Conservation (phyloP, 139 green algal species). For the Coelastrella sp. region DNA sequence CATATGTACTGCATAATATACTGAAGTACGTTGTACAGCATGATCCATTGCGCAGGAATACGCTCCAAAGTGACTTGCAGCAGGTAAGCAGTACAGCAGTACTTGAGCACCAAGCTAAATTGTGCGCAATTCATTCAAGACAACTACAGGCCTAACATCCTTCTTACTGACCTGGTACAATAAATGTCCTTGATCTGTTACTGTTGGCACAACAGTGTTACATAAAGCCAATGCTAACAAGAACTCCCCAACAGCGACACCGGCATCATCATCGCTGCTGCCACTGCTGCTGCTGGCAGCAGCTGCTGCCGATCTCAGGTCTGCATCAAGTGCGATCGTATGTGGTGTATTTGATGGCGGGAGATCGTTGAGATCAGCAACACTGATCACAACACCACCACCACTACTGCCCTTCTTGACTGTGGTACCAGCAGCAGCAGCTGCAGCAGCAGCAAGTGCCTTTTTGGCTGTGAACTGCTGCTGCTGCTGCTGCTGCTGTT, state of each 20-base stretch:
- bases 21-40: too few species aligned
- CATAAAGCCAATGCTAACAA: conserved; percentile 86
- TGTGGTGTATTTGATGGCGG: conserved; percentile 33
- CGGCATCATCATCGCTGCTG: conserved; percentile 9
- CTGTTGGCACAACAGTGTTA: conserved; percentile 89
- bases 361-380: not conserved
- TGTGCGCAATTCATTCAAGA: too few species aligned
- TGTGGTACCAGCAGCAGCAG: conserved; percentile 2
- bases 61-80: too few species aligned
- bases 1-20: too few species aligned
- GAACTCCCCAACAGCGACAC: conserved; percentile 58
- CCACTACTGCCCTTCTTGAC: not conserved
- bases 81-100: too few species aligned
- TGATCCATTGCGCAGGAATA: too few species aligned
- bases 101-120: too few species aligned
- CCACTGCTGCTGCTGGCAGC: conserved; percentile 3
- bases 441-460: not conserved
- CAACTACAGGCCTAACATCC: too few species aligned
- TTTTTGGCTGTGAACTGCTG: conserved; percentile 19
- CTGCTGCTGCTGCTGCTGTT: conserved; percentile 12
- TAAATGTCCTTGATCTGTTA: conserved; percentile 35
- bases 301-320: not conserved
- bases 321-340: not conserved
- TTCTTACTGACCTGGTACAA: conserved; percentile 40
- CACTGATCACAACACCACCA: conserved; percentile 21